Evolutionary conservation across 176 grass and related monocot genomes (phyloP).

Genomic region (Neostapfia colusana): DNA sequence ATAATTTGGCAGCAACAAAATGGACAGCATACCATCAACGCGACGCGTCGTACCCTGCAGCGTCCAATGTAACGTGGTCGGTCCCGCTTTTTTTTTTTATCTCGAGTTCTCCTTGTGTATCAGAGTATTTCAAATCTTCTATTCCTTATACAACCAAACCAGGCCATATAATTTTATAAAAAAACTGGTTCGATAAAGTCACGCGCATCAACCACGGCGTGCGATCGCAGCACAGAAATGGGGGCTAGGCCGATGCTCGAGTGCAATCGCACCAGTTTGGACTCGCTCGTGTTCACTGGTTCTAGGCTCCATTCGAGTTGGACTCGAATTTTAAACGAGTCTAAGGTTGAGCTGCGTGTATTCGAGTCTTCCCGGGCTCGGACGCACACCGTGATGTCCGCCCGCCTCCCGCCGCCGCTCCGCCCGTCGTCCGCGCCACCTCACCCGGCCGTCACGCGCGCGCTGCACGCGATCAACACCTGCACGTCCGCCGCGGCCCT

Average conservation of each 20-base stretch:
- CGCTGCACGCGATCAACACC: slow-evolving; percentile 50
- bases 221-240: too few species aligned
- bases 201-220: background rate
- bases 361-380: too few species aligned
- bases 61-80: slow-evolving; percentile 1
- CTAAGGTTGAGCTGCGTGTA: too few species aligned
- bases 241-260: too few species aligned
- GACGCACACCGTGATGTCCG: slow-evolving; percentile 25
- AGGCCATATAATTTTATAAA: too few species aligned
- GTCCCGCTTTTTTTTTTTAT: too few species aligned
- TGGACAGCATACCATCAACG: slow-evolving; percentile 14
- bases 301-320: too few species aligned
- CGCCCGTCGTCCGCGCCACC: slow-evolving; percentile 36
- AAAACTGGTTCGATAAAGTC: background rate
- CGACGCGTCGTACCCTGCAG: slow-evolving; percentile 16
- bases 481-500: slow-evolving; percentile 36
- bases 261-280: too few species aligned
- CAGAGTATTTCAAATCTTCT: background rate
- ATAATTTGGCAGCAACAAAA: background rate
- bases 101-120: background rate
- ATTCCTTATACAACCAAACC: too few species aligned
- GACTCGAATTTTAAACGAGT: too few species aligned
- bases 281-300: too few species aligned
- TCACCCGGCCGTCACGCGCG: background rate
- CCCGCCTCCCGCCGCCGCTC: slow-evolving; percentile 35